Base-by-base conservation (phyloP, 495 filamentous ascomycete species). In the Penicillium cosmopolitanum region DNA sequence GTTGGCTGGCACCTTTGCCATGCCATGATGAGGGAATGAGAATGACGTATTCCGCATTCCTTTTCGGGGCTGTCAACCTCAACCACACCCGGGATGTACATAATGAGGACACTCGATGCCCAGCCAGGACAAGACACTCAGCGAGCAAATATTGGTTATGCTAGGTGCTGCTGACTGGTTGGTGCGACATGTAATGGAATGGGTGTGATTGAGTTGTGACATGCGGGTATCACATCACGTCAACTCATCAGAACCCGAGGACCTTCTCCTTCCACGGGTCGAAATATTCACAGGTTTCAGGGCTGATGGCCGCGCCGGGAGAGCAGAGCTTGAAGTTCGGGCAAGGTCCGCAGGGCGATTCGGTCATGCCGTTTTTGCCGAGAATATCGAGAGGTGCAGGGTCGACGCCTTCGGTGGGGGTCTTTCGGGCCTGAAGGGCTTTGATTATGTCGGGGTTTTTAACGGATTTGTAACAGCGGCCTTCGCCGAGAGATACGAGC, bases 281-380 rank as follows among this genome's bases (percentile, higher is more conserved):
- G 67, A 96, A 97, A 66, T 98, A 98, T 43, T 92, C 89, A 71
- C 95, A 98, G 51, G 84, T 96, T 55, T 87, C 89, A 1, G 95
- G 91, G 69, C 87, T 95, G 35, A 98, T 91, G 9, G 89, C 89
- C 1, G 92, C 93, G 6, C 89, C 92, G 54, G 95, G 90, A 50
- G 88, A 88, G 73, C 95, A 98, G 18, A 97, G 78, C 40, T 89
- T 85, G 75, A 97, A 96, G n/a, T 97, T 95, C 0, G 96, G 95
- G 70, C 95, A 98, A 60, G 84, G 80, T 15, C 92, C 94, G 78
- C 95, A 98, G 8, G 95, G 95, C 3, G 87, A 87, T 64, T 97
- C 92, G 1, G 89, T 95, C 67, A 96, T 85, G 21, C 90, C 92
- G 65, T 89, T 87, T 56, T 77, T 82, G 21, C 73, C 75, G 9